These are phyloP conservation scores for Cyphellophora attinorum DNA, from an alignment of 2,329 filamentous ascomycete genomes.

Conservation along the genomic window DNA sequence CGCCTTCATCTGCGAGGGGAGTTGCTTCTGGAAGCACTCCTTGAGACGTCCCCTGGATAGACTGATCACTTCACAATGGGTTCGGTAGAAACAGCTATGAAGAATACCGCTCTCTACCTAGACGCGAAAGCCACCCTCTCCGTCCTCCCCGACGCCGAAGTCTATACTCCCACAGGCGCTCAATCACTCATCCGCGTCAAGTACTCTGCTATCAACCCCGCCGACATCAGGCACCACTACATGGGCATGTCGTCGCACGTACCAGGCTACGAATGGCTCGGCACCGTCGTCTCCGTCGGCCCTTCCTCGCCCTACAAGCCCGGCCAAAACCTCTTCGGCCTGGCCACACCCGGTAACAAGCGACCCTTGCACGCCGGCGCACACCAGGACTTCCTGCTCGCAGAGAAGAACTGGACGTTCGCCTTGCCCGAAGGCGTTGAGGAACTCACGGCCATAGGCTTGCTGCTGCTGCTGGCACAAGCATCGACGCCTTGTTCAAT, in stretches of 20 bases:
- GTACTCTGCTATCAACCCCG: conserved; percentile 27
- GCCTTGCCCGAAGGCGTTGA: background rate
- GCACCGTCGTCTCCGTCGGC: conserved; percentile 5
- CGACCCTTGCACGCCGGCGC: background rate
- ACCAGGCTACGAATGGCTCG: conserved; percentile 23
- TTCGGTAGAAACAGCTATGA: too few relatives aligned
- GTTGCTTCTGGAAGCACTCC: too few relatives aligned
- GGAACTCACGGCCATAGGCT: background rate
- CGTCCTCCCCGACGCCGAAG: background rate
- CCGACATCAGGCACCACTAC: conserved; percentile 7
- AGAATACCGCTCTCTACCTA: too few relatives aligned
- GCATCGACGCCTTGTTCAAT: background rate
- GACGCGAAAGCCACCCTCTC: too few relatives aligned
- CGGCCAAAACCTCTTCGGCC: background rate
- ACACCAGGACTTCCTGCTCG: conserved; percentile 30
- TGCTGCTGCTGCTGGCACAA: background rate
- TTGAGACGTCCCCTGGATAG: too few relatives aligned
- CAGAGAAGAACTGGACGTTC: background rate
- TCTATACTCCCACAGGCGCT: background rate
- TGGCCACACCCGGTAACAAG: background rate
- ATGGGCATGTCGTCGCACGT: conserved; percentile 23
- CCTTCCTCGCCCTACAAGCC: background rate
- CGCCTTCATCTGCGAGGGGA: too few relatives aligned
- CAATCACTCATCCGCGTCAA: conserved; percentile 12
- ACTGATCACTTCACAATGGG: too few relatives aligned